Evolutionary conservation across 805 yeast genomes (phyloP), one percentile per base, ranked within the genome.

Genomic region (Monosporozyma servazzii): DNA sequence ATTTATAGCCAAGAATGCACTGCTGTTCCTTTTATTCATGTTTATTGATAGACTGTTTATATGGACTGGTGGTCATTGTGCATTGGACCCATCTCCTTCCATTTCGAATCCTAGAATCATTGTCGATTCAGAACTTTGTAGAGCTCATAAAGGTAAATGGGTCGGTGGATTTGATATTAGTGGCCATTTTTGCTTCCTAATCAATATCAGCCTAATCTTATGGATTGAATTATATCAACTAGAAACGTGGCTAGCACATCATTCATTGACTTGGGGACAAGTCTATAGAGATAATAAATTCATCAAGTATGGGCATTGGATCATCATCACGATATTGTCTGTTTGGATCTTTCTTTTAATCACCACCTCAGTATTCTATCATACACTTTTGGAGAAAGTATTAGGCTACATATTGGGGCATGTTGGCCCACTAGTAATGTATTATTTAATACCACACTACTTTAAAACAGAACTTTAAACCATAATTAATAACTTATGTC

Each of bases 291-390:
- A 17, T 18, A 37, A 37, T 37, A 37, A 18, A 37, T 37, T 8
- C 7, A 40, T 8, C 31, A 52, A 45, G 31, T 42, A 47, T 15
- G 51, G 53, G 2, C 18, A 60, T 17, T 41, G 17, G 2, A 18
- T 37, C 3, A 48, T 53, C 3, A 6, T 61, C 1, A 11, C 48
- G 8, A 55, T 61, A 1, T 54, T 73, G 17, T n/a, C 50, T 2
- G 53, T 65, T 2, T 88, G 91, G 83, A 80, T 84, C 80, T 46
- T 55, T 17, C 49, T 72, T 39, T 71, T 89, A 31, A 67, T 83
- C 18, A 79, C 88, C 74, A 91, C 98, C 1, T 77, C 89, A 47
- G 71, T 84, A 13, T 86, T 87, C 65, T 91, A 89, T 73, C 98
- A 91, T 67, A 81, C 93, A 1, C 61, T 84, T 10, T 50, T 68